Base-by-base conservation (phyloP, 2,329 filamentous ascomycete species). In the Colletotrichum orbiculare region DNA sequence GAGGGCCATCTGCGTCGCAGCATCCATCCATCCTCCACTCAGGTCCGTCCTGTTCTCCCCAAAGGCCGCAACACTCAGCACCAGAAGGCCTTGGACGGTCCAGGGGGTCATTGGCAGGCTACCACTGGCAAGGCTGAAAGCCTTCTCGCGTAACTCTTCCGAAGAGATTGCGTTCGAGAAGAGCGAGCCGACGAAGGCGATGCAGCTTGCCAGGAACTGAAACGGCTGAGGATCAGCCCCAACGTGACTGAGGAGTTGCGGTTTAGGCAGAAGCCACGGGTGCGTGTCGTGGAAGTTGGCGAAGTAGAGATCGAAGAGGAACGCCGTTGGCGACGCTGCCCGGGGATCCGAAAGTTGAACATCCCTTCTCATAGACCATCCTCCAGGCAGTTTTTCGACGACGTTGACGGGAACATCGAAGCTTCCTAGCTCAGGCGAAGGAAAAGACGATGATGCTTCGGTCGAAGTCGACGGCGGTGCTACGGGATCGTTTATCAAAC, bases 151-250 rank as follows among this genome's bases (percentile, higher is more conserved):
- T 13, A 79, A 63, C 11, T 77, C 74, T 13, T 71, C 69, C 6
- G 77, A 74, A 10, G 69, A 67, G 1, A 74, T 67, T 39, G 75
- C 69, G 13, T 69, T 60, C 7, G 70, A 69, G 67, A 77, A 79
- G 6, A 79, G 67, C 7, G 78, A 79, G n/a, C 77, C 78, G 13
- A 79, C 76, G 47, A 76, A 79, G 54, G 75, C 70, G 62, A 80
- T 71, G 6, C 76, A 75, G 15, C 70, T 69, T 13, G 75, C 69
- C 10, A 77, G 60, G 37, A 77, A 77, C n/a, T 73, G 68, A 2
- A 68, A 59, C 33, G 62, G 13, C 17, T 62, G 15, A 43, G 63
- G 52, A 6, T 66, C 35, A 1, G 50, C 33, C 25, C 56, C 42
- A 12, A 69, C 56, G 7, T 38, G 67, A 33, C 17, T 37, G 6